These are phyloP conservation scores for Pichia sp. DNA, from an alignment of 1,139 yeast genomes.

Conservation along the genomic window DNA sequence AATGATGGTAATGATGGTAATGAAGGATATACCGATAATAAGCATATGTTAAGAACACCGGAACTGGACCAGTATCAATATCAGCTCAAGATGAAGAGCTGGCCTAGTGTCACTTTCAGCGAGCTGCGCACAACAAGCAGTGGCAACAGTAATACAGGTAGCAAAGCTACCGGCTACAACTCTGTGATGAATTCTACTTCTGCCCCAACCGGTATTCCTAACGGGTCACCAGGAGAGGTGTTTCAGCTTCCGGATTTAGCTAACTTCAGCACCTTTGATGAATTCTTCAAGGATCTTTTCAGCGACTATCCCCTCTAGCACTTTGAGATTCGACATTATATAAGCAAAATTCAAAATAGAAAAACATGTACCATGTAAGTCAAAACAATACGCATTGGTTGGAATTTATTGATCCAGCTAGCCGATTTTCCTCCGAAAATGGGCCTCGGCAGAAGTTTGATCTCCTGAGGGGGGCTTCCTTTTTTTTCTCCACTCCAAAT, in stretches of 20 bases:
- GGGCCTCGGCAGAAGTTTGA: neutral
- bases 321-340: no score
- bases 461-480: neutral
- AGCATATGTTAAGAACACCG: neutral
- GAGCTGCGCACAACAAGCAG: constrained; percentile 2
- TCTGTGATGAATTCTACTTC: neutral
- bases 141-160: neutral
- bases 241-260: constrained; percentile 38
- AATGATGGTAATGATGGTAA: neutral
- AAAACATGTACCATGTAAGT: no score
- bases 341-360: no score
- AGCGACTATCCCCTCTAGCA: constrained; percentile 12
- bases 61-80: constrained; percentile 4
- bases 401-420: neutral
- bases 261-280: constrained; percentile 45
- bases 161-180: neutral
- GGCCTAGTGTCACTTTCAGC: constrained; percentile 5
- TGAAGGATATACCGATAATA: neutral
- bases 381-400: no score
- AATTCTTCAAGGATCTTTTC: constrained; percentile 42
- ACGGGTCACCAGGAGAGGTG: neutral
- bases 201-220: neutral
- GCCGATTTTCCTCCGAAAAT: neutral
- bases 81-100: constrained; percentile 1
- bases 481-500: neutral